Percentiles rank a stretch among this genome's conserved stretches.
These are phyloP conservation scores for Phytophthora hybrid DNA, from an alignment of 352 stramenopile species.

Conservation along the genomic window DNA sequence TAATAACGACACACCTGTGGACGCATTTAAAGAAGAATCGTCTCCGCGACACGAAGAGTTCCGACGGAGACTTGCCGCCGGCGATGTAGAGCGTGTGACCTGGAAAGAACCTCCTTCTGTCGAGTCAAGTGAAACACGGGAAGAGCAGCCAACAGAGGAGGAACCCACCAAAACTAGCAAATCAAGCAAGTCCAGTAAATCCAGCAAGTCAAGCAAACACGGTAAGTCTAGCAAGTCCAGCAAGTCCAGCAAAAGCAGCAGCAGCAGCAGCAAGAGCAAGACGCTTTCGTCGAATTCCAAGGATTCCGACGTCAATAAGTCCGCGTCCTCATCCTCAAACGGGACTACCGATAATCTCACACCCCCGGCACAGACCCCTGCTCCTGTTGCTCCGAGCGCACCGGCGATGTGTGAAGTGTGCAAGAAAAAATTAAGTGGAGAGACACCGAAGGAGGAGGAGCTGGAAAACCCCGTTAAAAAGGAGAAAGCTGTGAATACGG, in stretches of 20 bases:
- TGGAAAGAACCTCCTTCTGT: slow-evolving; percentile 74
- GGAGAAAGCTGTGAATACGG: slow-evolving; percentile 46
- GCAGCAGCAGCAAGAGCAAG: slow-evolving; percentile 37
- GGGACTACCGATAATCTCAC: slow-evolving; percentile 29
- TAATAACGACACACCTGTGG: slow-evolving; percentile 41
- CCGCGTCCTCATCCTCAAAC: slow-evolving; percentile 26
- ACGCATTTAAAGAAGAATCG: slow-evolving; percentile 62
- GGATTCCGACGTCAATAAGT: slow-evolving; percentile 24
- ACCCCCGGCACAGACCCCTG: slow-evolving; percentile 23
- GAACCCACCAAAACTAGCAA: slow-evolving; percentile 31
- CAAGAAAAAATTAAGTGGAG: slow-evolving; percentile 66
- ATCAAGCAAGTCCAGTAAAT: slow-evolving; percentile 41
- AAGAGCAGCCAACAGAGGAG: slow-evolving; percentile 22
- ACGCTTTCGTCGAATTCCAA: slow-evolving; percentile 28
- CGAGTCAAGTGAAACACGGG: slow-evolving; percentile 23
- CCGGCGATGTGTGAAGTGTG: slow-evolving; percentile 62
- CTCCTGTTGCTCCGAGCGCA: slow-evolving; percentile 39
- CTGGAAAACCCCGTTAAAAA: slow-evolving; percentile 35
- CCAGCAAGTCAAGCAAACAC: slow-evolving; percentile 38
- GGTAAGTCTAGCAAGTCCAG: slow-evolving; percentile 38
- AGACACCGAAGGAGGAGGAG: slow-evolving; percentile 41
- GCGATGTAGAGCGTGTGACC: slow-evolving; percentile 76
- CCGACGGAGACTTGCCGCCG: slow-evolving; percentile 65
- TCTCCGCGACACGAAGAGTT: slow-evolving; percentile 67
- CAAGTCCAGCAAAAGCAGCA: slow-evolving; percentile 37